Base-by-base conservation (phyloP, 345 rosid species). In the Populus tremula region DNA sequence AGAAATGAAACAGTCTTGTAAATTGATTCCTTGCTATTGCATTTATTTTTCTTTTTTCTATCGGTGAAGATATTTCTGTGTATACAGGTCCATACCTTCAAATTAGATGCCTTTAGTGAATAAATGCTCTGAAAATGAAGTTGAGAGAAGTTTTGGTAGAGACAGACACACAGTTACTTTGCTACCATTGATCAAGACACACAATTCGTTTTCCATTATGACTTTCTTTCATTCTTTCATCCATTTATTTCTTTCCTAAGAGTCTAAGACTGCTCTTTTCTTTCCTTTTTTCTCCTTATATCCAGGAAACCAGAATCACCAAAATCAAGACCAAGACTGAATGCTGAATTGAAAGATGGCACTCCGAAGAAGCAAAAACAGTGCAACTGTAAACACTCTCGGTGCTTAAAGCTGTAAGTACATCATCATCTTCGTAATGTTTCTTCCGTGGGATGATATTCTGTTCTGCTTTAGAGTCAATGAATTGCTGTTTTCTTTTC, bases 321-420 rank as follows among this genome's bases (percentile, higher is more conserved):
- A 53, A 91, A 84, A 76, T 77, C 93, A 53, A 92, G 90, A 82
- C 74, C 93, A 65, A 88, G 95, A 81, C 76, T 93, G 39, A 86
- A 73, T 69, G 81, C 78, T 76, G 99, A 93, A 72, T 82, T 84
- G 41, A 94, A 93, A 87, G 99, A 96, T 75, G 90, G 91, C 66
- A 91, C 98, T 56, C 97, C 98, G 49, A 95, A 91, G 85, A 96
- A 92, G 89, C 95, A 90, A 79, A 96, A 94, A 72, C 98, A 94
- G 84, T 96, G 98, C 77, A 96, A 96, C 81, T 96, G 99, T 80
- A 94, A 91, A 84, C 99, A 96, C 82, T 96, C 98, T 4, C 97
- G 94, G 45, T 94, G 98, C 89, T 89, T 96, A 89, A 96, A 96
- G 87, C 81, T 95, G 99, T 95, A 86, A 84, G 98, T 86, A 64